These are phyloP conservation scores for Eimeria sp. DNA, from an alignment of 169 alveolate genomes.

Conservation along the genomic window DNA sequence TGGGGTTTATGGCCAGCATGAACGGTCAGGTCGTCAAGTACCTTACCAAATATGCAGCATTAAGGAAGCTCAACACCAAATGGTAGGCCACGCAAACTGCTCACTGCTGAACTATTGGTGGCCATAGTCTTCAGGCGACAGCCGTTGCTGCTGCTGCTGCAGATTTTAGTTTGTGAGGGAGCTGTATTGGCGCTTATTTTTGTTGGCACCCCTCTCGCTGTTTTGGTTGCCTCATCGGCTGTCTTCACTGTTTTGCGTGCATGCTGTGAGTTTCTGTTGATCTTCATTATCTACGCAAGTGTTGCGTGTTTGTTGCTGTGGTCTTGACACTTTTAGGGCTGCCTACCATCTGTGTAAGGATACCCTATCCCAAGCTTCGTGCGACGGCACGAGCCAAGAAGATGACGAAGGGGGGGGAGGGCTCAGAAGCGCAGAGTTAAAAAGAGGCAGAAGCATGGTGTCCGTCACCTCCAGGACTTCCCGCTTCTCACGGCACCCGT, in stretches of 20 bases:
- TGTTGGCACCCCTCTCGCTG: not conserved
- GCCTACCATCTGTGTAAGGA: constrained; percentile 67
- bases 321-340: constrained; percentile 6
- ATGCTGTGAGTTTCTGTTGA: not conserved
- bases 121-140: not conserved
- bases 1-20: constrained; percentile 78
- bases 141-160: constrained; percentile 13
- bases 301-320: not conserved
- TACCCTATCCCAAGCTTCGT: not conserved
- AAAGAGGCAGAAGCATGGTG: not conserved
- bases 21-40: constrained; percentile 66
- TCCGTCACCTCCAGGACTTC: constrained; percentile 18
- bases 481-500: constrained; percentile 57
- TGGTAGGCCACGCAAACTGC: constrained; percentile 36
- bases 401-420: constrained; percentile 50
- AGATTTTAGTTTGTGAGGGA: not conserved
- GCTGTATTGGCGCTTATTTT: not conserved
- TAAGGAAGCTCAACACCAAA: constrained; percentile 60
- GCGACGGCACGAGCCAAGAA: constrained; percentile 43
- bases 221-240: not conserved
- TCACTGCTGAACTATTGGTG: not conserved
- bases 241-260: not conserved
- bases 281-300: not conserved
- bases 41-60: constrained; percentile 61
- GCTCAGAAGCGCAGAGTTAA: constrained; percentile 2